Evolutionary conservation across 176 grass and related monocot species (phyloP).

Genomic region (Oryza punctata): DNA sequence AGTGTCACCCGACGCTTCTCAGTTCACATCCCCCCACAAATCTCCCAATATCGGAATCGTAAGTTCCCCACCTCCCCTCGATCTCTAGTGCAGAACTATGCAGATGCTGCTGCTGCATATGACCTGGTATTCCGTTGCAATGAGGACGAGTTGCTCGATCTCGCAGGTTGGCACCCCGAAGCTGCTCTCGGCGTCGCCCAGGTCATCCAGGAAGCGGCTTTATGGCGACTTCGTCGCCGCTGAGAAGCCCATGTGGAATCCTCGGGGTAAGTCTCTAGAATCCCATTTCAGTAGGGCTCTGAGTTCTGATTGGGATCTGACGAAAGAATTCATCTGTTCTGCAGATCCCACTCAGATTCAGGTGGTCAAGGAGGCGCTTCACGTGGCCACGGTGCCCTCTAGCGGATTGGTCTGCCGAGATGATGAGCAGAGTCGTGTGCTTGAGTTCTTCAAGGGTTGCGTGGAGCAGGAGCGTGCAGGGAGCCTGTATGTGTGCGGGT

Average conservation of each 20-base stretch:
- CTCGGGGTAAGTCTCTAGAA: slow-evolving; percentile 44
- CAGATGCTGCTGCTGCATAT: not conserved
- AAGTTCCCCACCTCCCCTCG: slow-evolving; percentile 16
- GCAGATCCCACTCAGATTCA: slow-evolving; percentile 78
- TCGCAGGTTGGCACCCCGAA: slow-evolving; percentile 39
- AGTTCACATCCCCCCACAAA: slow-evolving; percentile 15
- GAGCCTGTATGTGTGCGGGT: slow-evolving; percentile 82
- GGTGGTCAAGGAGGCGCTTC: slow-evolving; percentile 78
- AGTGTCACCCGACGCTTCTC: not conserved
- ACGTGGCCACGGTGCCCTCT: slow-evolving; percentile 67
- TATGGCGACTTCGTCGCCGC: slow-evolving; percentile 50
- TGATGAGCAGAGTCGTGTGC: slow-evolving; percentile 65
- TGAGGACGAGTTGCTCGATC: slow-evolving; percentile 36
- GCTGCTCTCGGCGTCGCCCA: slow-evolving; percentile 61
- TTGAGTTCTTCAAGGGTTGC: slow-evolving; percentile 70
- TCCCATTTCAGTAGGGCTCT: slow-evolving; percentile 1
- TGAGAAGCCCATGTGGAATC: slow-evolving; percentile 66
- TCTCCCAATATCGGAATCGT: slow-evolving; percentile 41
- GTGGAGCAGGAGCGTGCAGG: slow-evolving; percentile 63
- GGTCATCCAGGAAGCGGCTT: slow-evolving; percentile 80
- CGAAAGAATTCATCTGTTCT: not conserved
- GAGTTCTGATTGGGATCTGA: slow-evolving; percentile 8
- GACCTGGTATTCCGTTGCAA: not conserved
- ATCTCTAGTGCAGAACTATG: slow-evolving; percentile 10
- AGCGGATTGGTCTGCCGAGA: slow-evolving; percentile 69